Evolutionary conservation across 768 basidiomycete genomes (phyloP).

Genomic region (Rhodotorula diobovata): DNA sequence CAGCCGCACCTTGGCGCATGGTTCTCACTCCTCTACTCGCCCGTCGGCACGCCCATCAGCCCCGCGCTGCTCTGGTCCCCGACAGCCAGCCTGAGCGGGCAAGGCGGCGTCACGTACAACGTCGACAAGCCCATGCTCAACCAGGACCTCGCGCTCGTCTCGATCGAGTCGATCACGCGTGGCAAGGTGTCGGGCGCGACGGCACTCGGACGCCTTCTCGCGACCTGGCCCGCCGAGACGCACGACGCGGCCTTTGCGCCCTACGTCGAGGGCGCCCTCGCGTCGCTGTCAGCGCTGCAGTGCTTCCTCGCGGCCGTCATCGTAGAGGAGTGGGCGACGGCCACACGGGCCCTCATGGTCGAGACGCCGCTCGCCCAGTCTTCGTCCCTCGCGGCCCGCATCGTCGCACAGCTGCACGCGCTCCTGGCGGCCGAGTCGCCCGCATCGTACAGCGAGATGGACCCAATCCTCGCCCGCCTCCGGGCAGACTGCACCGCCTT

Average conservation of each 20-base stretch:
- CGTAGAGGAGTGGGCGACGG: slow-evolving; percentile 81
- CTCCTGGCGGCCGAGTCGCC: slow-evolving; percentile 74
- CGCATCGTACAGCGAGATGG: slow-evolving; percentile 84
- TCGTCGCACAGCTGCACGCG: slow-evolving; percentile 50
- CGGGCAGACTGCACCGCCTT: slow-evolving; percentile 72
- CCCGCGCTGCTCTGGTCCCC: slow-evolving; percentile 62
- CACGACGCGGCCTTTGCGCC: slow-evolving; percentile 68
- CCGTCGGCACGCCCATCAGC: slow-evolving; percentile 74
- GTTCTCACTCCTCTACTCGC: slow-evolving; percentile 85
- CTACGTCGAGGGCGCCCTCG: slow-evolving; percentile 66
- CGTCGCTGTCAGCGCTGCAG: slow-evolving; percentile 86
- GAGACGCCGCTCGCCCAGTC: slow-evolving; percentile 41
- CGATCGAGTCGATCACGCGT: slow-evolving; percentile 68
- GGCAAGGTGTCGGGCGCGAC: slow-evolving; percentile 73
- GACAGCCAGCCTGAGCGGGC: slow-evolving; percentile 50
- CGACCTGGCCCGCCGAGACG: slow-evolving; percentile 38
- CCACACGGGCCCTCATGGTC: slow-evolving; percentile 43
- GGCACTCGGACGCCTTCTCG: slow-evolving; percentile 58
- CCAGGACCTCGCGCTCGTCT: slow-evolving; percentile 80
- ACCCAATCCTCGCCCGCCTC: slow-evolving; percentile 70
- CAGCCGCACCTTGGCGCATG: slow-evolving; percentile 50
- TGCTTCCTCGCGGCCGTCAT: slow-evolving; percentile 78
- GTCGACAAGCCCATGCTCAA: slow-evolving; percentile 93
- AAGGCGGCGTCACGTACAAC: slow-evolving; percentile 61
- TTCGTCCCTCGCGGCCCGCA: slow-evolving; percentile 63